These are phyloP conservation scores for Mortierella sp. DNA, from an alignment of 371 early-diverging fungal genomes.

Conservation along the genomic window DNA sequence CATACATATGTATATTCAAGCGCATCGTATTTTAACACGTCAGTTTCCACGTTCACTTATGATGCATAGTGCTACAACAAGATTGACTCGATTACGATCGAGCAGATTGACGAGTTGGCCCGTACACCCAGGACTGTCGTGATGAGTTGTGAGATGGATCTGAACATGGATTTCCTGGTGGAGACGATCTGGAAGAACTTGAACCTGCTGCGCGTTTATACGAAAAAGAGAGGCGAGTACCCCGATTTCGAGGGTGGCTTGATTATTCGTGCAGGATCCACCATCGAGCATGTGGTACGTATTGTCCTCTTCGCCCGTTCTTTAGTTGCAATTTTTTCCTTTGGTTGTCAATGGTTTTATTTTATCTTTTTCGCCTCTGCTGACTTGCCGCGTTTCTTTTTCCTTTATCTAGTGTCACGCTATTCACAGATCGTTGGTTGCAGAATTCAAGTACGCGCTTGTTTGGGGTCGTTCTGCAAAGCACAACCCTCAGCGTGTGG, in stretches of 20 bases:
- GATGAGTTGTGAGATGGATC: conserved; percentile 91
- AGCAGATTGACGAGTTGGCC: conserved; percentile 96
- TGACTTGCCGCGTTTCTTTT: neutral
- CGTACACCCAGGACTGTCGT: conserved; percentile 93
- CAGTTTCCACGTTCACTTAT: neutral
- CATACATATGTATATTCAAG: too few relatives aligned
- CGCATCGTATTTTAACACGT: too few relatives aligned
- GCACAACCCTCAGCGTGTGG: conserved; percentile 97
- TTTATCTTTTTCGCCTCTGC: neutral
- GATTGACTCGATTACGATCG: conserved; percentile 97
- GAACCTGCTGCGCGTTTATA: conserved; percentile 94
- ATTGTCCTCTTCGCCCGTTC: too few relatives aligned
- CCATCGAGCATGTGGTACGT: conserved; percentile 91
- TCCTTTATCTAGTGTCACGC: conserved; percentile 77
- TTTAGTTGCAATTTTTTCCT: neutral
- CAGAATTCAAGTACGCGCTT: conserved; percentile 95
- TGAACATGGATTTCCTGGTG: conserved; percentile 96
- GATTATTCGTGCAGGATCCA: conserved; percentile 89
- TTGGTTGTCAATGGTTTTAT: neutral
- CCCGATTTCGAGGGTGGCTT: conserved; percentile 98
- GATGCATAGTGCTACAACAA: conserved; percentile 93
- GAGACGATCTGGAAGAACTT: conserved; percentile 93
- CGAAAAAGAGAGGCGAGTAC: conserved; percentile 96
- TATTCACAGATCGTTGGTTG: conserved; percentile 94
- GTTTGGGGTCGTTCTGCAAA: conserved; percentile 97